These are phyloP conservation scores for Colletotrichum lentis DNA, from an alignment of 2,329 filamentous ascomycete species.

Conservation along the genomic window DNA sequence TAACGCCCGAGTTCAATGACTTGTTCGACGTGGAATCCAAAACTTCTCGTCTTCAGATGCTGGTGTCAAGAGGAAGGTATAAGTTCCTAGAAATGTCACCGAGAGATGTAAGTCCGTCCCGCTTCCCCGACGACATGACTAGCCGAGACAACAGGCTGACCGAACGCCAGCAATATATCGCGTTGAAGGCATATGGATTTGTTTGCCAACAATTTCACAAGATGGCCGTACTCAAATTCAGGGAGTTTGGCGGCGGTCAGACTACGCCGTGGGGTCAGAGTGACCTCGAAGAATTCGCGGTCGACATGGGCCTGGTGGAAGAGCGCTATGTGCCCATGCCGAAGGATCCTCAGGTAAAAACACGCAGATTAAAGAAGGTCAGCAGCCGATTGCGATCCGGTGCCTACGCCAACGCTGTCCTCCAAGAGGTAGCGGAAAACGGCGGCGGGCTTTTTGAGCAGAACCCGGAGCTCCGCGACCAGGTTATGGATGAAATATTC, in stretches of 20 bases:
- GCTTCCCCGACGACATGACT: neutral
- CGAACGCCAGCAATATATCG: neutral
- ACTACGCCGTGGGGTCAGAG: constrained; percentile 59
- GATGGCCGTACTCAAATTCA: constrained; percentile 54
- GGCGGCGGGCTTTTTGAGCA: constrained; percentile 17
- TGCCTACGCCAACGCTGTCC: constrained; percentile 17
- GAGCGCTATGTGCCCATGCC: constrained; percentile 44
- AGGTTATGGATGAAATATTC: constrained; percentile 39
- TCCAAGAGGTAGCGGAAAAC: constrained; percentile 36
- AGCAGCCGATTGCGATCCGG: constrained; percentile 41
- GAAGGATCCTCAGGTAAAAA: constrained; percentile 49
- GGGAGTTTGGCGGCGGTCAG: constrained; percentile 58
- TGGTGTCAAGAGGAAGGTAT: constrained; percentile 59
- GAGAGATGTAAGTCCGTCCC: constrained; percentile 55
- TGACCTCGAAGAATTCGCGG: constrained; percentile 60
- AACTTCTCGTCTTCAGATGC: constrained; percentile 65
- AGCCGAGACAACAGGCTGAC: neutral
- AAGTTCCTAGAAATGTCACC: constrained; percentile 59
- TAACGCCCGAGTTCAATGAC: constrained; percentile 54
- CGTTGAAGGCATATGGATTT: neutral
- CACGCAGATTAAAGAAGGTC: constrained; percentile 55
- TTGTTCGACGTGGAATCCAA: constrained; percentile 50
- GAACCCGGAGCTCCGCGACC: constrained; percentile 35
- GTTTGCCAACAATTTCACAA: constrained; percentile 45
- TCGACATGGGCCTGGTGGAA: constrained; percentile 58